Evolutionary conservation across 352 stramenopile genomes (phyloP), one percentile per base, ranked within the genome.

Genomic region (Peronospora farinosa): DNA sequence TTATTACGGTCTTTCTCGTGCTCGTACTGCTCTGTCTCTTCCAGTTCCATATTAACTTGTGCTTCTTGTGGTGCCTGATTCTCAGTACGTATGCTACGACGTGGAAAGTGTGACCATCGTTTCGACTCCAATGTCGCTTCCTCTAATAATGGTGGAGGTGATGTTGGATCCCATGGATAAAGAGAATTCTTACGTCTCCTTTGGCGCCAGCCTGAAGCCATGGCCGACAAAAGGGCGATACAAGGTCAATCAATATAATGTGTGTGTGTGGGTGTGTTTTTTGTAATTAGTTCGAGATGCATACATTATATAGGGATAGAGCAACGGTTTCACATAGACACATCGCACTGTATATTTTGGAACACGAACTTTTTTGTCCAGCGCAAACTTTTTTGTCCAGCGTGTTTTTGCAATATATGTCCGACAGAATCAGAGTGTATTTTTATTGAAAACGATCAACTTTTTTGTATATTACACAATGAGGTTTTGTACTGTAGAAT

Each of bases 21-120:
- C 2, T 74, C 65, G 16, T 23, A 40, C 19, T 67, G 17, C 7
- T 74, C n/a, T n/a, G n/a, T n/a, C n/a, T n/a, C n/a, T n/a, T n/a
- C n/a, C n/a, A n/a, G 19, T 3, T 21, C 65, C 13, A 40, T 28
- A 12, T 55, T n/a, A n/a, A n/a, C n/a, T n/a, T 54, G 50, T 48
- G 48, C 33, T 28, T 37, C 27, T 21, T 47, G 47, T 3, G 30
- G 52, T n/a, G 47, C 25, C 39, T 42, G 49, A 38, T 32, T 49
- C 17, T 48, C 54, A 38, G 19, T 30, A 15, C 49, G 30, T 38
- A 31, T 45, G 13, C 39, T 40, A 51, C 49, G 57, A 17, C 62
- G 48, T 4, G 53, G 56, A 32, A 71, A 67, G 21, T 32, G 21
- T 13, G 39, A 56, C 10, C 40, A 32, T 16, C 33, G 64, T 32